A percentile compares a stretch with the other conserved stretches of the same genome.
Evolutionary conservation across 1,139 yeast genomes (phyloP).

Genomic region (Candida albicans): DNA sequence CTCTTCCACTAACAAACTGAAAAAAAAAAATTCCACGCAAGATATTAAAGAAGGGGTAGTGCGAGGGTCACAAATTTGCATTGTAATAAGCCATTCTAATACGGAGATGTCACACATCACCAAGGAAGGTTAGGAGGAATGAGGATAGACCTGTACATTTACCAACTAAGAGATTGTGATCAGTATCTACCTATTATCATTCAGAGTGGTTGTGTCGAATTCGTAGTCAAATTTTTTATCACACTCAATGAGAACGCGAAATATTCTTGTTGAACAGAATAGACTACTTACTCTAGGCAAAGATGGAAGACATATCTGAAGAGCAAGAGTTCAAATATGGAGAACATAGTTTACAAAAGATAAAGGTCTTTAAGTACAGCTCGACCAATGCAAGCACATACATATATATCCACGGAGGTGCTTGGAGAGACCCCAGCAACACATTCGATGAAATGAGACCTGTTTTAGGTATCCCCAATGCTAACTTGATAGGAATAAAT

Average conservation of each 20-base stretch:
- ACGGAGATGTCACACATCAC: too few species aligned
- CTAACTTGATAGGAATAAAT: slow-evolving; percentile 50
- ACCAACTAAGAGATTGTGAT: too few species aligned
- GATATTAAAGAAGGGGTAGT: neutral
- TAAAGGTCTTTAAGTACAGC: slow-evolving; percentile 22
- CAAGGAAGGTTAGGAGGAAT: too few species aligned
- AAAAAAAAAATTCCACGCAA: neutral
- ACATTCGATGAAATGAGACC: slow-evolving; percentile 55
- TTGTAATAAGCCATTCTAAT: neutral
- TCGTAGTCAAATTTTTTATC: too few species aligned
- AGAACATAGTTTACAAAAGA: slow-evolving; percentile 22
- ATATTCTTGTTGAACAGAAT: too few species aligned
- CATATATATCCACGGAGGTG: slow-evolving; percentile 82
- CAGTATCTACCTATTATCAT: too few species aligned
- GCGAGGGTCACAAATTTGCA: neutral
- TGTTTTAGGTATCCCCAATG: slow-evolving; percentile 22
- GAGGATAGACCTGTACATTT: too few species aligned
- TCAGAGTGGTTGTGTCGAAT: too few species aligned
- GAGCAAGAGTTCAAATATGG: slow-evolving; percentile 20
- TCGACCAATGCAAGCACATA: slow-evolving; percentile 20
- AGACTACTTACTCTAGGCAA: too few species aligned
- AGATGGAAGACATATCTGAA: neutral
- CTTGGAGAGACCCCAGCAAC: slow-evolving; percentile 75
- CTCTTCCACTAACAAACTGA: neutral
- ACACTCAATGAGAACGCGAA: too few species aligned